Percentiles rank a stretch among this genome's conserved stretches.
phyloP scores from a whole-genome alignment of 2,329 filamentous ascomycete genomes.

The Colletotrichum orbiculare region DNA sequence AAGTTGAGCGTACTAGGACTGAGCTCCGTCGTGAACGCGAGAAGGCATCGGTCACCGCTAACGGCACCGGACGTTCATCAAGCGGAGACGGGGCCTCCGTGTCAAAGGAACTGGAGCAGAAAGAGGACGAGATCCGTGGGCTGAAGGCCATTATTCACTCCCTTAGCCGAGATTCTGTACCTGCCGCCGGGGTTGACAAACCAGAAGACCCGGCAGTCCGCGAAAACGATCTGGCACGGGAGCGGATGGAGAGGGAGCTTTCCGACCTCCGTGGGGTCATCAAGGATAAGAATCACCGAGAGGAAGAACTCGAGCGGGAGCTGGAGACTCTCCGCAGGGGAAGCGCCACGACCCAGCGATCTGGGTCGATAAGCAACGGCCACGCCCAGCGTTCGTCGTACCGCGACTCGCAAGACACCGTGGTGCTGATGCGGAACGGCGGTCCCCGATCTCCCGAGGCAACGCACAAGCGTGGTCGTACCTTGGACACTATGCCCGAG shows the following conservation, averaged over 20 bases:
- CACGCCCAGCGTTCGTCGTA: constrained; percentile 67
- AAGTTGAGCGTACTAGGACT: constrained; percentile 90
- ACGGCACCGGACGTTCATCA: constrained; percentile 49
- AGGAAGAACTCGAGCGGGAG: constrained; percentile 89
- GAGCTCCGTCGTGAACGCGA: constrained; percentile 91
- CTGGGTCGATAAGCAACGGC: constrained; percentile 47
- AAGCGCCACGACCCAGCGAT: constrained; percentile 39
- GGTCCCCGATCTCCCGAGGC: constrained; percentile 60
- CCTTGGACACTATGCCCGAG: constrained; percentile 76
- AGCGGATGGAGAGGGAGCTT: constrained; percentile 84
- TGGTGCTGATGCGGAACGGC: constrained; percentile 65
- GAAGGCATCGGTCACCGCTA: constrained; percentile 74
- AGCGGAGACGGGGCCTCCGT: constrained; percentile 58
- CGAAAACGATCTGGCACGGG: constrained; percentile 67
- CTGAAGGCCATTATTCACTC: constrained; percentile 98
- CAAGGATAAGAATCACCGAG: constrained; percentile 77
- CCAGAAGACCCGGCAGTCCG: constrained; percentile 30
- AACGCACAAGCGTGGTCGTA: constrained; percentile 62
- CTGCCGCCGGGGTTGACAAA: constrained; percentile 54
- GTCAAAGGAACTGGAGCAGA: constrained; percentile 86
- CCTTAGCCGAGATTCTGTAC: constrained; percentile 80
- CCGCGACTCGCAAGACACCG: constrained; percentile 74
- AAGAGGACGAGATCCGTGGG: constrained; percentile 96
- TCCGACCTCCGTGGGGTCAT: constrained; percentile 79
- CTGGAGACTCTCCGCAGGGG: constrained; percentile 72